phyloP scores from a whole-genome alignment of 2,329 filamentous ascomycete species.

The Akanthomyces lecanii region DNA sequence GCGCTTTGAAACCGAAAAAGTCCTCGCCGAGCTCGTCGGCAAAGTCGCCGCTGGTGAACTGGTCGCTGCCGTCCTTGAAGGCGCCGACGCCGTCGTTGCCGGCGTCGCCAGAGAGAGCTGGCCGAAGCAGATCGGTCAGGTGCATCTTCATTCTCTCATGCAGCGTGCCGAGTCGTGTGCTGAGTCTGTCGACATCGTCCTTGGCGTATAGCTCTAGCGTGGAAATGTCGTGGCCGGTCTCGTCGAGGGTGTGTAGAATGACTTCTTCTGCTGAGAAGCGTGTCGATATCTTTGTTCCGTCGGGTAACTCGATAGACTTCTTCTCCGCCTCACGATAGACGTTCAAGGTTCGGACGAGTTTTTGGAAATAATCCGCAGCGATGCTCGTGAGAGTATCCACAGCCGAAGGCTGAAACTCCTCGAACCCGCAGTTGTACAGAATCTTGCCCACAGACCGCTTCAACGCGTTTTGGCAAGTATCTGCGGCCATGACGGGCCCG shows the following conservation, averaged over 20 bases:
- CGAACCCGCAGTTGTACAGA: slow-evolving; percentile 93
- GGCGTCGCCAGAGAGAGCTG: slow-evolving; percentile 70
- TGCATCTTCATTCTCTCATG: slow-evolving; percentile 95
- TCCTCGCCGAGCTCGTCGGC: slow-evolving; percentile 97
- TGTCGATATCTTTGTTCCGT: slow-evolving; percentile 48
- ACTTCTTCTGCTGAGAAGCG: slow-evolving; percentile 81
- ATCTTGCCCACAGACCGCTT: slow-evolving; percentile 91
- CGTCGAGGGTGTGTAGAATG: slow-evolving; percentile 77
- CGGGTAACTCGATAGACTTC: slow-evolving; percentile 49
- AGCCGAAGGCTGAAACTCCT: slow-evolving; percentile 93
- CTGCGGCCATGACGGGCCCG: slow-evolving; percentile 79
- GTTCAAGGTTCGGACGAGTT: slow-evolving; percentile 74
- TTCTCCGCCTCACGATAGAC: slow-evolving; percentile 81
- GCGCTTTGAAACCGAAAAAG: slow-evolving; percentile 96
- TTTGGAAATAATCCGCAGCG: slow-evolving; percentile 83
- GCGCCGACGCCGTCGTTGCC: slow-evolving; percentile 81
- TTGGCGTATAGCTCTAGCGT: slow-evolving; percentile 80
- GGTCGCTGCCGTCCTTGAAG: slow-evolving; percentile 95
- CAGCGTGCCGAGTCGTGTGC: slow-evolving; percentile 72
- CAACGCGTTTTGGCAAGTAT: slow-evolving; percentile 76
- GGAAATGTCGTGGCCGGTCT: slow-evolving; percentile 79
- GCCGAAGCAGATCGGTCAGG: slow-evolving; percentile 86
- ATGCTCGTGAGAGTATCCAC: slow-evolving; percentile 87
- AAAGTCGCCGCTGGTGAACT: slow-evolving; percentile 95
- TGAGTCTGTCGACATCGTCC: slow-evolving; percentile 86